Evolutionary conservation across 2,329 filamentous ascomycete species (phyloP).

Genomic region (Cercospora zeae-maydis): DNA sequence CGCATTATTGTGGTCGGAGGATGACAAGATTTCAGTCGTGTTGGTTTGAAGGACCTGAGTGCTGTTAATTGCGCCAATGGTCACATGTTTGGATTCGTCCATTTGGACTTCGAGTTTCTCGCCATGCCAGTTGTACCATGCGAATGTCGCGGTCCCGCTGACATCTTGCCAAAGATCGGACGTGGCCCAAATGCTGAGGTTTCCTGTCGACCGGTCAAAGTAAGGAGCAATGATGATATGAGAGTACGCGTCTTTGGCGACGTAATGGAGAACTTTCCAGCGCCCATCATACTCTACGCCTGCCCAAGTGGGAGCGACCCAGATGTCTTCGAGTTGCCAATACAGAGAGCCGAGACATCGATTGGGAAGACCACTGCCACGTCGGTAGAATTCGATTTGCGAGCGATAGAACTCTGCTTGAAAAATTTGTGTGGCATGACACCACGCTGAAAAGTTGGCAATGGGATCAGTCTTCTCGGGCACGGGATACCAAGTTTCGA

Average conservation of each 20-base stretch:
- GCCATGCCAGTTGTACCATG: slow-evolving; percentile 53
- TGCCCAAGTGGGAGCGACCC: slow-evolving; percentile 60
- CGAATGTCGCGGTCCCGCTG: slow-evolving; percentile 46
- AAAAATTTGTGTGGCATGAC: slow-evolving; percentile 60
- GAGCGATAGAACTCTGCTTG: slow-evolving; percentile 61
- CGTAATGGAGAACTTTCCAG: slow-evolving; percentile 61
- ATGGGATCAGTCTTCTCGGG: slow-evolving; percentile 52
- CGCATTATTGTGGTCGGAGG: slow-evolving; percentile 36
- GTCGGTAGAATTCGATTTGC: slow-evolving; percentile 60
- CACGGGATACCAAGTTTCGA: slow-evolving; percentile 55
- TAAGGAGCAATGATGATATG: slow-evolving; percentile 58
- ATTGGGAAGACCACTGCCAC: slow-evolving; percentile 56
- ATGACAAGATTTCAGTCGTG: slow-evolving; percentile 36
- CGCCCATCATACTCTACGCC: slow-evolving; percentile 60
- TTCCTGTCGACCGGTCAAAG: slow-evolving; percentile 50
- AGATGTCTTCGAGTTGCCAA: slow-evolving; percentile 63
- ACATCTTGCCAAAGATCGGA: slow-evolving; percentile 56
- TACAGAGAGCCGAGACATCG: slow-evolving; percentile 59
- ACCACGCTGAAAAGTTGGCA: slow-evolving; percentile 61
- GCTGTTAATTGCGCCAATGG: slow-evolving; percentile 52
- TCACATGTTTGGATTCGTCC: slow-evolving; percentile 38
- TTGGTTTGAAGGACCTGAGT: slow-evolving; percentile 47
- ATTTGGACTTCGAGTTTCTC: slow-evolving; percentile 41
- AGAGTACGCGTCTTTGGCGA: slow-evolving; percentile 56
- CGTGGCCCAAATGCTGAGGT: slow-evolving; percentile 54